Evolutionary conservation across 495 filamentous ascomycete species (phyloP), one percentile per base, ranked within the genome.

Genomic region (Tetracladium marchalianum): DNA sequence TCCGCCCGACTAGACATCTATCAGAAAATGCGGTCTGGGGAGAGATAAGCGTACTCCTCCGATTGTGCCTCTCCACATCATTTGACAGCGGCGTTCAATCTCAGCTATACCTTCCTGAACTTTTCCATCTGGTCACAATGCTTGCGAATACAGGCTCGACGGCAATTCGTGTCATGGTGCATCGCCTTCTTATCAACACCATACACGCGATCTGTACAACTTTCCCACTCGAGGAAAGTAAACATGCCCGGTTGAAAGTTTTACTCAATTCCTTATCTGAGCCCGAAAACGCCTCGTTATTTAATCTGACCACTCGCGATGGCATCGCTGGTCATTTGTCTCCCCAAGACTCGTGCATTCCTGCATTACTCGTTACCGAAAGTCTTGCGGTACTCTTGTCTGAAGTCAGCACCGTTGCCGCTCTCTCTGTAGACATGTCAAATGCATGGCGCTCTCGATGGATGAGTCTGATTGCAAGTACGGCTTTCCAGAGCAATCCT

Each of bases 401-500:
- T 33, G 76, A 81, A 48, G 70, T 78, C n/a, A 80, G 75, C 46
- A 65, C 65, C 3, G 64, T 80, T 13, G 78, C 77, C 4, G 78
- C 79, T 27, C 75, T 77, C 4, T 76, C 78, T 3, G 66, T 76
- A 12, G 77, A 81, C 51, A 62, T 80, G 56, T 75, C 78, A 18
- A 83, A 83, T 52, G 70, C 73, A 31, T 83, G 79, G 79, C 72
- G 79, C n/a, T 77, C 79, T 18, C 67, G 79, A 35, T 83, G 79
- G 79, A 83, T 82, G 79, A 77, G 75, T 51, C 63, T 83, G 13
- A 78, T 83, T 33, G 78, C 79, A 15, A 81, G 77, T 56, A 83
- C 78, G 2, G 79, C 79, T 2, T 83, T 83, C 57, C 79, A 83
- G 59, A 82, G 76, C 52, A 83, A 83, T 52, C 79, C 78, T 11